Conservation (phyloP, 306 rosid genomes). For the Corylus avellana region DNA sequence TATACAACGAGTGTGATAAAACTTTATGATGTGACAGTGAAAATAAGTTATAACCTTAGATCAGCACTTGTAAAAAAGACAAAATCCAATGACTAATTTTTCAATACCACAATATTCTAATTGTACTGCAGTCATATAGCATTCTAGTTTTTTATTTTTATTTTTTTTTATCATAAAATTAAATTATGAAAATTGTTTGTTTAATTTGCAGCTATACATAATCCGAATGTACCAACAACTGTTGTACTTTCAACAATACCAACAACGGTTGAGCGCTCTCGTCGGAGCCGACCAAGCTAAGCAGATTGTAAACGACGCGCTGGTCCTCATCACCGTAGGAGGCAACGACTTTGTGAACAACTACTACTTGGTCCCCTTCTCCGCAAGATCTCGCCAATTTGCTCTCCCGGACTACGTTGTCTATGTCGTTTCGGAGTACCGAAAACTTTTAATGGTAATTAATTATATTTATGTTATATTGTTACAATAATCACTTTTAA, state of each 20-base stretch:
- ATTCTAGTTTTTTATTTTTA: too few relatives aligned
- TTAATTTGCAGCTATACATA: slow-evolving; percentile 54
- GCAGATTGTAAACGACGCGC: slow-evolving; percentile 53
- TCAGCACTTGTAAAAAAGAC: too few relatives aligned
- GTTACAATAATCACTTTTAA: too few relatives aligned
- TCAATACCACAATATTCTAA: too few relatives aligned
- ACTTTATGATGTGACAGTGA: too few relatives aligned
- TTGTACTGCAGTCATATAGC: too few relatives aligned
- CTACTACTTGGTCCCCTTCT: slow-evolving; percentile 73
- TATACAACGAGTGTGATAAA: too few relatives aligned
- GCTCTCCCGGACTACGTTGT: slow-evolving; percentile 77
- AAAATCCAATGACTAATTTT: too few relatives aligned
- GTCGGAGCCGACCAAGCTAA: slow-evolving; percentile 47
- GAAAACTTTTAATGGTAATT: slow-evolving; percentile 57
- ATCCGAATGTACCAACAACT: slow-evolving; percentile 64
- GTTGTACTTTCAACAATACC: slow-evolving; percentile 59
- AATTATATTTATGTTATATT: background rate
- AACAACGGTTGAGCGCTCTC: slow-evolving; percentile 51
- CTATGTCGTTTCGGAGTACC: slow-evolving; percentile 68
- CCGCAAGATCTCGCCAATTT: slow-evolving; percentile 82
- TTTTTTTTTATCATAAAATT: background rate
- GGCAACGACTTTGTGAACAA: slow-evolving; percentile 94
- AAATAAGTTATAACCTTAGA: too few relatives aligned
- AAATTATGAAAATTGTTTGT: too few relatives aligned
- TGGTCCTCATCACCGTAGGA: slow-evolving; percentile 72